phyloP scores from a whole-genome alignment of 1,284 basidiomycete species.

The Marasmius tenuissimus region DNA sequence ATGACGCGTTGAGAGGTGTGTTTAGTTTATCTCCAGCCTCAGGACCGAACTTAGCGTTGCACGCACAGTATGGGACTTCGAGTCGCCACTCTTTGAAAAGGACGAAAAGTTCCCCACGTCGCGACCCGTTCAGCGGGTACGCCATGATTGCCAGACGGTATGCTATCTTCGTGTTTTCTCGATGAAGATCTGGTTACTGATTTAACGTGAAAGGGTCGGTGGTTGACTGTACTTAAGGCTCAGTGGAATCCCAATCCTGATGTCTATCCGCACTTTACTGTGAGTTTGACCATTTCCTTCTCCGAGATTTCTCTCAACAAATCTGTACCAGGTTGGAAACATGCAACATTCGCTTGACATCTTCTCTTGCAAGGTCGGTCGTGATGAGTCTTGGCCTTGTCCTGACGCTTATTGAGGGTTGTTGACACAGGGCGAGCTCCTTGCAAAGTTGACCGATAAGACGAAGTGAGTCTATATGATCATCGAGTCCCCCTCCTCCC shows the following conservation, averaged over 20 bases:
- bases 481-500: not conserved
- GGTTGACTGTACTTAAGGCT: constrained; percentile 73
- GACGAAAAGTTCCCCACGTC: constrained; percentile 53
- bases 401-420: not conserved
- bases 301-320: not conserved
- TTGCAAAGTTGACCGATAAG: constrained; percentile 61
- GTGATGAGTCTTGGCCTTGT: constrained; percentile 9
- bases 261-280: constrained; percentile 78
- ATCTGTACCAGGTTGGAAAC: constrained; percentile 56
- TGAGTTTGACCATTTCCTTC: constrained; percentile 30
- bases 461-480: constrained; percentile 42
- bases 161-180: constrained; percentile 15
- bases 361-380: constrained; percentile 60
- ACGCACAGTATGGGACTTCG: constrained; percentile 69
- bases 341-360: constrained; percentile 77
- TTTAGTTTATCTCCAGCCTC: constrained; percentile 14
- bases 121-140: constrained; percentile 58
- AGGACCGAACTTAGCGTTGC: constrained; percentile 1
- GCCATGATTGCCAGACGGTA: constrained; percentile 79
- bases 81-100: constrained; percentile 43
- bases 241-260: constrained; percentile 77
- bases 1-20: constrained; percentile 70
- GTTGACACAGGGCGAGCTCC: constrained; percentile 55
- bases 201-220: constrained; percentile 56
- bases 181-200: not conserved